These are phyloP conservation scores for Zoysia pacifica DNA, from an alignment of 176 grass and related monocot species.

Conservation along the genomic window DNA sequence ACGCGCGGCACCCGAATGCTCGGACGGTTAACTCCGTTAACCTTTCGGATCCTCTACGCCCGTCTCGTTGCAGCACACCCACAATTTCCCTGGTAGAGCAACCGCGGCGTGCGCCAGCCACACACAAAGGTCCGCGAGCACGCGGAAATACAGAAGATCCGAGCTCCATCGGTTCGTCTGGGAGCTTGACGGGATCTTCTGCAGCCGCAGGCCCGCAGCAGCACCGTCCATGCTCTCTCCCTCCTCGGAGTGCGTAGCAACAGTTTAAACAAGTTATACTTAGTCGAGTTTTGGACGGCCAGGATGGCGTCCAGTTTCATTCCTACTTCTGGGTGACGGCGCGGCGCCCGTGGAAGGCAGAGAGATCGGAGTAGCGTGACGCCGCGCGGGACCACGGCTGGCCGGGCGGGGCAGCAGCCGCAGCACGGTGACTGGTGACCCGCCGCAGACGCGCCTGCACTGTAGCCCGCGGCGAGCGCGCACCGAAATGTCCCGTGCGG, in stretches of 20 bases:
- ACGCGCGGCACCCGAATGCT: conserved; percentile 13
- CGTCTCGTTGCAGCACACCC: no score
- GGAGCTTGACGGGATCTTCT: conserved; percentile 14
- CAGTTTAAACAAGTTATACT: background rate
- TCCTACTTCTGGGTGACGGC: background rate
- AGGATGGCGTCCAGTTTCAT: background rate
- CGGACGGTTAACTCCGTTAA: conserved; percentile 50
- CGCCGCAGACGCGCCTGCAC: background rate
- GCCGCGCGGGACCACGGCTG: background rate
- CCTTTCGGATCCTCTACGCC: conserved; percentile 23
- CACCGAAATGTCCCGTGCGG: conserved; percentile 4
- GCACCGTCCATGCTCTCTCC: background rate
- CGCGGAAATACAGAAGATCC: conserved; percentile 1
- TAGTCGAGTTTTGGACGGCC: background rate
- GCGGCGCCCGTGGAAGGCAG: background rate
- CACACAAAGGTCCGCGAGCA: background rate
- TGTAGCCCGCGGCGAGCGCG: background rate
- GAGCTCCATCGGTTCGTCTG: background rate
- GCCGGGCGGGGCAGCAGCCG: background rate
- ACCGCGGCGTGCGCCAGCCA: background rate
- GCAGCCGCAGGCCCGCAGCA: conserved; percentile 18
- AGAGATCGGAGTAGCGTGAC: background rate
- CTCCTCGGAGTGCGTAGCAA: background rate
- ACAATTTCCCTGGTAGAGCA: background rate
- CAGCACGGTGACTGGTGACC: background rate